Conservation (phyloP, 176 grass and related monocot species). For the Carex myosuroides region DNA sequence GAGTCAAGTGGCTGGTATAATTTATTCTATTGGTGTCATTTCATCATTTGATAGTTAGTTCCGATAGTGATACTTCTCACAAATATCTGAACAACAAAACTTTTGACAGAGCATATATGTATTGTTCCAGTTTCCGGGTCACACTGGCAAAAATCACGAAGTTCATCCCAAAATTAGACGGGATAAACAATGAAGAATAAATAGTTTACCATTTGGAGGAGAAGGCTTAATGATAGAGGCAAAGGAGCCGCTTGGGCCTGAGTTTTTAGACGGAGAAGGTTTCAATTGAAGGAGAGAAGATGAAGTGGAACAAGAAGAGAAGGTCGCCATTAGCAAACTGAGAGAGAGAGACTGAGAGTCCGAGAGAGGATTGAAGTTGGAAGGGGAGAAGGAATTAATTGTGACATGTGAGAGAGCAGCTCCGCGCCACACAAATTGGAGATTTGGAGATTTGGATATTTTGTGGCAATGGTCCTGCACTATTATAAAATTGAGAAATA, state of each 20-base stretch:
- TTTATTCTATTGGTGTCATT: neutral
- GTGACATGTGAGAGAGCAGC: neutral
- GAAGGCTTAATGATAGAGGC: neutral
- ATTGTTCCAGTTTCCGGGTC: neutral
- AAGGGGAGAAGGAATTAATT: neutral
- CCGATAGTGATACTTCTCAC: neutral
- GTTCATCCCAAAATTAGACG: neutral
- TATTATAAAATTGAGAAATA: too few relatives aligned
- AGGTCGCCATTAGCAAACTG: neutral
- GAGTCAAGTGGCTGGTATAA: neutral
- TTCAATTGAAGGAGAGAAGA: constrained; percentile 18
- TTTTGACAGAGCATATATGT: too few relatives aligned
- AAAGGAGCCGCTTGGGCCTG: neutral
- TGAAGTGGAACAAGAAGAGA: constrained; percentile 20
- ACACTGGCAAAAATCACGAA: too few relatives aligned
- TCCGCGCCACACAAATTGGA: constrained; percentile 16
- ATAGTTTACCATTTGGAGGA: constrained; percentile 4
- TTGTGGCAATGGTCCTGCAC: too few relatives aligned
- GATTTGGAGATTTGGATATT: neutral
- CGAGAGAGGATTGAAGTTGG: too few relatives aligned
- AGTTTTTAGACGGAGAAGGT: neutral
- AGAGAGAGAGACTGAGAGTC: neutral
- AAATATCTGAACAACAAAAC: neutral
- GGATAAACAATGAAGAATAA: neutral
- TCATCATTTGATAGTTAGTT: neutral